Evolutionary conservation across 805 yeast genomes (phyloP).

Genomic region (Teunomyces kruisii): DNA sequence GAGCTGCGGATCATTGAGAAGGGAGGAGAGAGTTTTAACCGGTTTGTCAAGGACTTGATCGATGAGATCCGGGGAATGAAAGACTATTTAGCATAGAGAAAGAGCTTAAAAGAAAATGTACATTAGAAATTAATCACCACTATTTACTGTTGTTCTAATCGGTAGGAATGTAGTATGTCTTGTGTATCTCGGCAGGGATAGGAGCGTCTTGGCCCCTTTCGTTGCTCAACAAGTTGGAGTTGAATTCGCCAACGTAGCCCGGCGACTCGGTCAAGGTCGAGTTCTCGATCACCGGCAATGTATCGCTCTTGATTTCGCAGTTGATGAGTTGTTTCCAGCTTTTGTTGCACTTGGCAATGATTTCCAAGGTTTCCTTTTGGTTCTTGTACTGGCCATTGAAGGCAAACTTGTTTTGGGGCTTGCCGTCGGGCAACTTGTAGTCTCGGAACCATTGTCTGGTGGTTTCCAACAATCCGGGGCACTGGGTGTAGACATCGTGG

Average conservation of each 20-base stretch:
- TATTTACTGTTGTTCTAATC: conserved; percentile 6
- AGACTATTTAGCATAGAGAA: conserved; percentile 28
- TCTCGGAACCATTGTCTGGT: conserved; percentile 98
- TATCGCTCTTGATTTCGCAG: conserved; percentile 48
- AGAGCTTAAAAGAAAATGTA: background rate
- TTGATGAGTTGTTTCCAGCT: conserved; percentile 79
- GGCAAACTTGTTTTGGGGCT: conserved; percentile 96
- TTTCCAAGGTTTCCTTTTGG: conserved; percentile 81
- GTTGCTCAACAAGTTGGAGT: conserved; percentile 14
- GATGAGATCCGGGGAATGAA: conserved; percentile 55
- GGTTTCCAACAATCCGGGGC: conserved; percentile 91
- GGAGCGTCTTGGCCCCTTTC: conserved; percentile 24
- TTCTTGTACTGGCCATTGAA: conserved; percentile 90
- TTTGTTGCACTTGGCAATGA: conserved; percentile 76
- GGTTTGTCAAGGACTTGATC: conserved; percentile 46
- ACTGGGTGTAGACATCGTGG: conserved; percentile 83
- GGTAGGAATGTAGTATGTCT: conserved; percentile 9
- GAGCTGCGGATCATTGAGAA: conserved; percentile 59
- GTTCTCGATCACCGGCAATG: conserved; percentile 29
- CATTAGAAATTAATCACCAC: background rate
- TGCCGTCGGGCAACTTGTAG: conserved; percentile 97
- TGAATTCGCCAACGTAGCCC: conserved; percentile 21
- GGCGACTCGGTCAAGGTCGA: conserved; percentile 33
- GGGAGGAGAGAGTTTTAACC: conserved; percentile 31
- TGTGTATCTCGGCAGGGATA: conserved; percentile 38